Evolutionary conservation across 129 eudicot genomes (phyloP), one percentile per base, ranked within the genome.

Genomic region (Oenanthe sinensis): DNA sequence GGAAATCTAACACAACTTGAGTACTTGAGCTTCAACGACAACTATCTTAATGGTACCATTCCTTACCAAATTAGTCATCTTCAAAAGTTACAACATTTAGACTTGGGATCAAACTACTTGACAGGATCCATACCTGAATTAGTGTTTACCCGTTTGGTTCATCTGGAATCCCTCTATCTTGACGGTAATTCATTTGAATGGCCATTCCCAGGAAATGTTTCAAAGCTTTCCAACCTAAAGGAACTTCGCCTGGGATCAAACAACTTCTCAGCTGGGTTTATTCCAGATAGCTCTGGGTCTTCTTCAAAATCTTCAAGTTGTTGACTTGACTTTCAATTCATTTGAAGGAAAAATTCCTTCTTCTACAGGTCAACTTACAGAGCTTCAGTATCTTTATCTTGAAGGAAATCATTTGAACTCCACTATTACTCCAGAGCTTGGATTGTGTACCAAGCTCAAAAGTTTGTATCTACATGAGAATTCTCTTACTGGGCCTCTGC

Each of bases 341-440:
- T 83, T 91, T 69, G 77, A 76, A 71, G 92, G 94, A 39, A 28
- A 78, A 7, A 83, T 91, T 40, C 97, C 97, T 75, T 75, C 90
- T 79, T 90, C 93, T 30, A 73, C 90, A 49, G 93, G 97, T 30
- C 90, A 79, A n/a, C n/a, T n/a, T n/a, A n/a, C n/a, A n/a, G n/a
- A n/a, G n/a, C n/a, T n/a, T n/a, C n/a, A n/a, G n/a, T n/a, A n/a
- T n/a, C n/a, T n/a, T n/a, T n/a, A n/a, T n/a, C n/a, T n/a, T n/a
- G n/a, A n/a, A n/a, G n/a, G n/a, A n/a, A n/a, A n/a, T n/a, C n/a
- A n/a, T n/a, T n/a, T n/a, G n/a, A n/a, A n/a, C n/a, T n/a, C n/a
- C n/a, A n/a, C n/a, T n/a, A n/a, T n/a, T n/a, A n/a, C n/a, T n/a
- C n/a, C n/a, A n/a, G n/a, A n/a, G n/a, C n/a, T n/a, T n/a, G n/a